These are phyloP conservation scores for Zarea fungicola DNA, from an alignment of 2,329 filamentous ascomycete genomes.

Conservation along the genomic window DNA sequence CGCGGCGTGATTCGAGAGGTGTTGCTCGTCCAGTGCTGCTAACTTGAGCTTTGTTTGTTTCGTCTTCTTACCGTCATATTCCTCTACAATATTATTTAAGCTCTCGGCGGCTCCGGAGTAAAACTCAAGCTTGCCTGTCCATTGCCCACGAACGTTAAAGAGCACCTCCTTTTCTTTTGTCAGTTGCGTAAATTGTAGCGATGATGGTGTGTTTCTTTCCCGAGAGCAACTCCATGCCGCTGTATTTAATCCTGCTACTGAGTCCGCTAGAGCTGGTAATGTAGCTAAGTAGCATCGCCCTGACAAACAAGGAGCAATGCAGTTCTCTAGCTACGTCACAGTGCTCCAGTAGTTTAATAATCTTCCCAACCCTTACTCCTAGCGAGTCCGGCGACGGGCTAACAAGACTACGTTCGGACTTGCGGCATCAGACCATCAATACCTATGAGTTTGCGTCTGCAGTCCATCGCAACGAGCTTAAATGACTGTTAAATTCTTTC, in stretches of 20 bases:
- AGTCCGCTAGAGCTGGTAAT: conserved; percentile 85
- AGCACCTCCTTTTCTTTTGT: conserved; percentile 66
- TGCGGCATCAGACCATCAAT: no score
- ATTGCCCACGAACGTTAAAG: conserved; percentile 84
- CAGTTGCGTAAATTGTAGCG: conserved; percentile 65
- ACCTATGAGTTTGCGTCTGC: no score
- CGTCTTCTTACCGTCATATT: conserved; percentile 54
- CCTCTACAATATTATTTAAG: conserved; percentile 44
- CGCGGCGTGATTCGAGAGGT: conserved; percentile 82
- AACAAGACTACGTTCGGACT: no score
- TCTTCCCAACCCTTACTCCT: no score
- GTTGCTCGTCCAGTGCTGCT: conserved; percentile 70
- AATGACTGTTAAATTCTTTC: no score
- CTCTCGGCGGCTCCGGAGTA: conserved; percentile 58
- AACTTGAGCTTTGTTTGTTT: conserved; percentile 64
- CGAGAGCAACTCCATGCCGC: conserved; percentile 87
- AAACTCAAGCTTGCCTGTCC: conserved; percentile 79
- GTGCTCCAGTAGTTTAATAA: no score
- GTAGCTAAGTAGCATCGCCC: conserved; percentile 78
- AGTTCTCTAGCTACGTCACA: no score
- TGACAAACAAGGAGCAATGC: no score
- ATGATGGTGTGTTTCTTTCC: conserved; percentile 92
- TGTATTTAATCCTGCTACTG: conserved; percentile 86
- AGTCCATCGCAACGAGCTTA: no score
- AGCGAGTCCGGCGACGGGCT: no score